These are phyloP conservation scores for Trichaptum fuscoviolaceum DNA, from an alignment of 768 basidiomycete genomes.

Conservation along the genomic window DNA sequence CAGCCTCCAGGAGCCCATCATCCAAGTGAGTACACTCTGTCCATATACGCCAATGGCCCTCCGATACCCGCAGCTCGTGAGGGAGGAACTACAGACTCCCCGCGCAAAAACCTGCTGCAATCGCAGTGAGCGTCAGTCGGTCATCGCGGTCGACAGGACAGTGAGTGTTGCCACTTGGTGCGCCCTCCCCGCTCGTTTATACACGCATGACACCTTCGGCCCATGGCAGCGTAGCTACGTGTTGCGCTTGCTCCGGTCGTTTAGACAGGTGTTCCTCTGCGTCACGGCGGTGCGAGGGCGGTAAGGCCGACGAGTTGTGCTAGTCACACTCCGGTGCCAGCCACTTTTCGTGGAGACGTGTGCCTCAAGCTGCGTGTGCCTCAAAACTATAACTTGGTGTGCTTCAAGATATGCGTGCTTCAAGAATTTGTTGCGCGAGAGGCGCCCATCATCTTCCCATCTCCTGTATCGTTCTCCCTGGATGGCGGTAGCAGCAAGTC, in stretches of 20 bases:
- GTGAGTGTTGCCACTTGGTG: neutral
- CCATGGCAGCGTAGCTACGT: neutral
- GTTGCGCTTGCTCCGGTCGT: neutral
- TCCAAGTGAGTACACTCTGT: neutral
- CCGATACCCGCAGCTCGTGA: neutral
- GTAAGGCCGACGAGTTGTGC: neutral
- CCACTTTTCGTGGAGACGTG: neutral
- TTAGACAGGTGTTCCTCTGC: neutral
- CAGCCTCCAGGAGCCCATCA: neutral
- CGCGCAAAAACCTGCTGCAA: neutral
- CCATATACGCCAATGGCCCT: neutral
- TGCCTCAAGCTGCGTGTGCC: neutral
- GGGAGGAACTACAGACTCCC: neutral
- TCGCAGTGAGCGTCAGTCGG: neutral
- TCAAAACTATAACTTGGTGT: too few species aligned
- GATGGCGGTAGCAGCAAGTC: neutral
- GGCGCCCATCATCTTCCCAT: too few species aligned
- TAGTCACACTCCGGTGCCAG: neutral
- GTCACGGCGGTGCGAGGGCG: neutral
- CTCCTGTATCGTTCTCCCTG: neutral
- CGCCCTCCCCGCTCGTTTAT: neutral
- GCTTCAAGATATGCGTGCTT: too few species aligned
- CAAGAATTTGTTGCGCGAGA: too few species aligned
- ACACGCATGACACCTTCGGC: neutral
- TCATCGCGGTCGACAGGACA: neutral